These are phyloP conservation scores for Phytophthora niederhauseri DNA, from an alignment of 352 stramenopile genomes.

Conservation along the genomic window DNA sequence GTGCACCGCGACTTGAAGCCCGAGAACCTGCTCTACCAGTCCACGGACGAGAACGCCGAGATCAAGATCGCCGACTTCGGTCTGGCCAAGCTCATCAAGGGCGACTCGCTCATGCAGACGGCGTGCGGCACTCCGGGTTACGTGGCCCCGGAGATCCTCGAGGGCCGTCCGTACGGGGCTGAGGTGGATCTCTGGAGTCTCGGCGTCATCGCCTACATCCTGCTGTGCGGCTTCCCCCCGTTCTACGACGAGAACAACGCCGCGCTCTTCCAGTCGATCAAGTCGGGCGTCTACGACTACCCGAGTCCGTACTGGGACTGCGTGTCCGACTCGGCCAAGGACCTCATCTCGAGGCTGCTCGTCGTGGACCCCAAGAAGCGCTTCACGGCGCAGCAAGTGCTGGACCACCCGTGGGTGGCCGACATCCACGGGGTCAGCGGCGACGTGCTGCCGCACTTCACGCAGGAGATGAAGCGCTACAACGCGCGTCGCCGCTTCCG, in stretches of 20 bases:
- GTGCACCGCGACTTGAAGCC: conserved; percentile 92
- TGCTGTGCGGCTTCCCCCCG: conserved; percentile 94
- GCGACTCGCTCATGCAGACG: conserved; percentile 94
- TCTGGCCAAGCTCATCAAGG: conserved; percentile 91
- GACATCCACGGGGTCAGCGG: conserved; percentile 75
- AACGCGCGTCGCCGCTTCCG: conserved; percentile 84
- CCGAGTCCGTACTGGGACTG: conserved; percentile 95
- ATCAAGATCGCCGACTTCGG: conserved; percentile 96
- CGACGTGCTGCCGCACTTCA: conserved; percentile 86
- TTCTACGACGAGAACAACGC: conserved; percentile 96
- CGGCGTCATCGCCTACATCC: conserved; percentile 97
- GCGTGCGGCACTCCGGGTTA: conserved; percentile 97
- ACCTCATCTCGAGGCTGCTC: conserved; percentile 92
- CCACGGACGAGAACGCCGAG: conserved; percentile 85
- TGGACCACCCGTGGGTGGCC: conserved; percentile 88
- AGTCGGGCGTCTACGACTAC: conserved; percentile 92
- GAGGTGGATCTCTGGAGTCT: conserved; percentile 97
- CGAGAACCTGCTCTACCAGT: conserved; percentile 91
- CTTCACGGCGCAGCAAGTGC: conserved; percentile 86
- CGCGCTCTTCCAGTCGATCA: conserved; percentile 90
- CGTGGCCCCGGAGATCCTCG: conserved; percentile 96
- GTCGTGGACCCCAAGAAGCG: conserved; percentile 91
- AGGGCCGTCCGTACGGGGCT: conserved; percentile 91
- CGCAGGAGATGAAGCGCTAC: conserved; percentile 91
- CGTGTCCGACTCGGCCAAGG: conserved; percentile 91